Evolutionary conservation across 441 rosid genomes (phyloP), one percentile per base, ranked within the genome.

Genomic region (Pelargonium fulgidum): DNA sequence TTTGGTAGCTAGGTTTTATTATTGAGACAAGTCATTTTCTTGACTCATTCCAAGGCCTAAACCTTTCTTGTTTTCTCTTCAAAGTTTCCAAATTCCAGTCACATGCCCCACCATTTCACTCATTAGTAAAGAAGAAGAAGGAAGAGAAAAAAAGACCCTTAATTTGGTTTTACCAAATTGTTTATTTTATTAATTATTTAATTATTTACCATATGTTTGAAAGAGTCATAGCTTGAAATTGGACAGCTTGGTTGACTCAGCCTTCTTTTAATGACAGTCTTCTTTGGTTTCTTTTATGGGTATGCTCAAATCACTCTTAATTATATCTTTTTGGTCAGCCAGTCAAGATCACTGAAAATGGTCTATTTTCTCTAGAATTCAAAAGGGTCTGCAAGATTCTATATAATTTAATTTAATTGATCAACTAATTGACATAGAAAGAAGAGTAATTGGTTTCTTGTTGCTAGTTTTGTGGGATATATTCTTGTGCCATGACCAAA

Each of bases 161-260:
- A 11, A 50, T 50, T 50, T 13, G n/a, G 17, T 54, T 54, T 14
- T n/a, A 50, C 58, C 58, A 50, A 50, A n/a, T 50, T 14, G 61
- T 54, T 54, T 54, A 54, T 54, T n/a, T n/a, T n/a, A n/a, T 14
- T 11, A n/a, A 50, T 16, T 50, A 50, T 50, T 50, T 50, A 13
- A 50, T 50, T 50, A 16, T 54, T 54, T 54, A 54, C 61, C 61
- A 54, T 54, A 14, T 54, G 61, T 54, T 54, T 54, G 61, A 54
- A 54, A 54, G 61, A 54, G 61, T 54, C 61, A 14, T 16, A 17
- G 22, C 61, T 16, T 14, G 20, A 14, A 54, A 54, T 54, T 0
- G 22, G 20, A 54, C 61, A 54, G 1, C 6, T 54, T 50, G 56
- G 22, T 16, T 54, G 61, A 54, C 61, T 54, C 61, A 54, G 22